Evolutionary conservation across 2,329 filamentous ascomycete species (phyloP), one percentile per base, ranked within the genome.

Genomic region (Annulohypoxylon truncatum): DNA sequence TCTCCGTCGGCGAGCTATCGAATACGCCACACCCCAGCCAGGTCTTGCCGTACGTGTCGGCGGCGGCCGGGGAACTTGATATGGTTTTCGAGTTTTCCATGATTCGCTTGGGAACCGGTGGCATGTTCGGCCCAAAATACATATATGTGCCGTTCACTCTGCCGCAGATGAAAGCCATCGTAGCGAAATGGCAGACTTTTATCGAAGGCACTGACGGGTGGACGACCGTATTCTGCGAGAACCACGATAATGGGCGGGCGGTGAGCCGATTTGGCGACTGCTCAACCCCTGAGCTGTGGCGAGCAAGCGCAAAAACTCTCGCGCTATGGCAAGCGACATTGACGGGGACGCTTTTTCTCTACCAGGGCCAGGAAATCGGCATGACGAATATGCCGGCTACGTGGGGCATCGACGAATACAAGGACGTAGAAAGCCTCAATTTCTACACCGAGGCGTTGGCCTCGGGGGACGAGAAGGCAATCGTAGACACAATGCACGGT

Each of bases 1-100:
- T 90, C 70, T 89, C 87, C 0, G 87, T 90, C 0, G 89, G 89
- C 28, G 89, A 90, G 73, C 82, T 89, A 1, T 87, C 87, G 1
- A 78, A 83, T 46, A 89, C 86, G 0, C 85, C 84, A 0, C 78
- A 84, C 15, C 80, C 83, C 13, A 76, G 76, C 0, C 79, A 86
- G 40, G 85, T 89, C 1, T 75, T 89, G 1, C 79, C 83, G 0
- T 89, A 89, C 60, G 84, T 89, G 0, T 83, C 81, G 0, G 81
- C 83, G 0, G 79, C 82, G 1, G 82, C 84, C 22, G 78, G 83
- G 61, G 83, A 89, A 71, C 76, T 90, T 12, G 83, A 86, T 61
- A 90, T 90, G 87, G 85, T 89, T 0, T 89, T 90, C 71, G 84
- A 85, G 68, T 85, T 86, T 60, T 82, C 83, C 59, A 82, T 86